A percentile compares a stretch with the other conserved stretches of the same genome.
Conservation (phyloP, 805 yeast species). For the Starmera dryadoides region DNA sequence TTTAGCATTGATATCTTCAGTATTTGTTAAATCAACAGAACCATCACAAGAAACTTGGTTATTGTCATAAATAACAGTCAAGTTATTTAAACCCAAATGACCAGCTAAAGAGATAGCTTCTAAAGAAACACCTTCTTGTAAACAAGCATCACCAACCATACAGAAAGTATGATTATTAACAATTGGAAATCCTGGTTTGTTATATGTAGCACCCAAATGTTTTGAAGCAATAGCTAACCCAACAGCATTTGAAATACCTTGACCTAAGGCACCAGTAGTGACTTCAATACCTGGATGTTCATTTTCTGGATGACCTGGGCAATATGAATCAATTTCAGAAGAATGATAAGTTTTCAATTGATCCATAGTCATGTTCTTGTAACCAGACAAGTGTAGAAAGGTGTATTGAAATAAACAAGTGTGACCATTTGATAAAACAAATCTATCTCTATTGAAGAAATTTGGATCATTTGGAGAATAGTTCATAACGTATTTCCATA, state of each 20-base stretch:
- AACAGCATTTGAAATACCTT: slow-evolving; percentile 93
- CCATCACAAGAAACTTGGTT: slow-evolving; percentile 97
- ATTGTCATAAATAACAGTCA: slow-evolving; percentile 94
- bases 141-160: slow-evolving; percentile 95
- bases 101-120: slow-evolving; percentile 96
- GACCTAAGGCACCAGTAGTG: slow-evolving; percentile 98
- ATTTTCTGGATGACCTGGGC: slow-evolving; percentile 97
- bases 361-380: slow-evolving; percentile 66
- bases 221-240: slow-evolving; percentile 95
- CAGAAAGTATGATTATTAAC: slow-evolving; percentile 71
- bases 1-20: slow-evolving; percentile 83
- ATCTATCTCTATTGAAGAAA: slow-evolving; percentile 94
- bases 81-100: slow-evolving; percentile 86
- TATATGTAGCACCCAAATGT: slow-evolving; percentile 86
- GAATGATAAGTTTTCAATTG: slow-evolving; percentile 87
- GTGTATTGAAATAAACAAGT: slow-evolving; percentile 88
- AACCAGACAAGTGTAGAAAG: slow-evolving; percentile 80
- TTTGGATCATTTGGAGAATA: slow-evolving; percentile 87
- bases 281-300: slow-evolving; percentile 92
- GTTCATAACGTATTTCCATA: slow-evolving; percentile 73
- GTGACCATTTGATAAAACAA: slow-evolving; percentile 93
- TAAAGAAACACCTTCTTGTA: slow-evolving; percentile 95
- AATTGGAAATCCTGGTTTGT: slow-evolving; percentile 73
- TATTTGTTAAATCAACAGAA: slow-evolving; percentile 79
- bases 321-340: slow-evolving; percentile 83